Base-by-base conservation (phyloP, 805 yeast genomes). In the Wickerhamomyces bovis region DNA sequence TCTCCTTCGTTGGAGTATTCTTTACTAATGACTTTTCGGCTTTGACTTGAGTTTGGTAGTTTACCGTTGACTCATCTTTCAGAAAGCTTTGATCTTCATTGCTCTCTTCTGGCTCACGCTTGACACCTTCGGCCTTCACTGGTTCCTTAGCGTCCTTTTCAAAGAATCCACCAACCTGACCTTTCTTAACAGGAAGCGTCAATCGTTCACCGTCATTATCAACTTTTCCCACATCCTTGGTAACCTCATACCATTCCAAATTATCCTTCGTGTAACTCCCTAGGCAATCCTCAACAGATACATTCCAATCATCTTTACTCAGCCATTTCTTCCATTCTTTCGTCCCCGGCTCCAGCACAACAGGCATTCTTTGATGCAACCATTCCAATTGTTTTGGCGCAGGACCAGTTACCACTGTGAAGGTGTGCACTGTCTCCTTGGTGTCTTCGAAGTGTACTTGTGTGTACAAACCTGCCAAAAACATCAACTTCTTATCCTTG, bases 311-410 rank as follows among this genome's bases (percentile, higher is more conserved):
- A 48, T 50, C 51, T 47, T 48, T 73, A 44, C 76, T 68, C 31
- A 89, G 63, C 96, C 96, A 90, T 4, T 60, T 55, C 5, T 72
- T 60, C 77, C 90, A 80, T 38, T 73, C 76, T n/a, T 67, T 53
- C 0, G 80, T 64, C 0, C 77, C 80, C 0, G 88, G 86, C 25
- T 69, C 72, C 6, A 89, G 46, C 13, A 88, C 73, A 2, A 85
- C 69, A 0, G 97, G 97, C 80, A 88, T 87, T 22, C 97, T 70
- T 1, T 68, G 64, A 61, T 90, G 97, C 3, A 90, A 63, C 85
- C 89, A 83, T 39, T 68, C 63, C 51, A 89, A 52, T 41, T 76
- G 76, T 35, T 72, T 63, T 0, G 82, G 76, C 0, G 95, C 92
- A 1, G 78, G 76, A 0, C 85, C 84, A 0, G 97, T 90, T 1